Conservation (phyloP, 2,329 filamentous ascomycete genomes). For the Fusarium pseudoanthophilum region DNA sequence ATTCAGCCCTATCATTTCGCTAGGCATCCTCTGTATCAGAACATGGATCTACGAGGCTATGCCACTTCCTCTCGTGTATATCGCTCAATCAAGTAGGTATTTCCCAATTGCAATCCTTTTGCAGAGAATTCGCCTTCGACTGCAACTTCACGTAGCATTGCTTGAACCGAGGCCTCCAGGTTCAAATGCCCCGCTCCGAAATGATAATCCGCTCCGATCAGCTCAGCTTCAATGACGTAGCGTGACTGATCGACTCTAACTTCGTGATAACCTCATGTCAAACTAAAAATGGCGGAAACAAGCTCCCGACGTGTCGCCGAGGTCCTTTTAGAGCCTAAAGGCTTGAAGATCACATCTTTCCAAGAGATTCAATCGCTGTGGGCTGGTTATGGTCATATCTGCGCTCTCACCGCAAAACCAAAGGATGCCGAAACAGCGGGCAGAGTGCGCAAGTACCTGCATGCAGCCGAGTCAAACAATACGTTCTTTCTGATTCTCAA, state of each 20-base stretch:
- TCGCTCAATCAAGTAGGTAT: not conserved
- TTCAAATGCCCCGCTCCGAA: slow-evolving; percentile 8
- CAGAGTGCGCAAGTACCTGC: slow-evolving; percentile 10
- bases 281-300: slow-evolving; percentile 7
- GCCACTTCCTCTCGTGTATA: accelerated
- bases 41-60: not conserved
- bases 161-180: not conserved
- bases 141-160: not conserved
- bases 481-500: slow-evolving; percentile 65
- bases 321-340: slow-evolving; percentile 53
- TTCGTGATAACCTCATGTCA: not conserved
- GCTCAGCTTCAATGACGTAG: slow-evolving; percentile 17
- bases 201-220: slow-evolving; percentile 25
- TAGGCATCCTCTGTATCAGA: not conserved
- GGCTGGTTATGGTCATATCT: slow-evolving; percentile 67
- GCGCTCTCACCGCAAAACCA: slow-evolving; percentile 59
- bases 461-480: slow-evolving; percentile 9
- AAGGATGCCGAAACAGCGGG: slow-evolving; percentile 32
- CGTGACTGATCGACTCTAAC: not conserved
- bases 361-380: slow-evolving; percentile 57
- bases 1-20: slow-evolving; percentile 1
- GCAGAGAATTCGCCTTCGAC: no score
- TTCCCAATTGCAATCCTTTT: accelerated
- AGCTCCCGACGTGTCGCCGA: slow-evolving; percentile 48
- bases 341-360: slow-evolving; percentile 54